Conservation (phyloP, 1,284 basidiomycete genomes). For the Moniliophthora roreri region DNA sequence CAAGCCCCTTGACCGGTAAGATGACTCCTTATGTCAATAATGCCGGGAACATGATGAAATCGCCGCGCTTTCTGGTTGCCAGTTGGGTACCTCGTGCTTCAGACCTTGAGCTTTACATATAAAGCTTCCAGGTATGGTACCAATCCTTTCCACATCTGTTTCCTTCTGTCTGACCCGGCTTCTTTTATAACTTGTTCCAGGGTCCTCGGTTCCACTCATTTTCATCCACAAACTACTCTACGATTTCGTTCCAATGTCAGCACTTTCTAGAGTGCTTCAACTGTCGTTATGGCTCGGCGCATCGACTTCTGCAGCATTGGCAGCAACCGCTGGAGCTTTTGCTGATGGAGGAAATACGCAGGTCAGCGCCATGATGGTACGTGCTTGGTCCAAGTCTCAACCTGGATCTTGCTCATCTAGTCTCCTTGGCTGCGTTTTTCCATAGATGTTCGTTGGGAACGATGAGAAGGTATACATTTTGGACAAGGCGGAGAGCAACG, state of each 20-base stretch:
- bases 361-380: constrained; percentile 68
- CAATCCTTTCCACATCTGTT: too few species aligned
- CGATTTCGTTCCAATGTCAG: not conserved
- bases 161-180: too few species aligned
- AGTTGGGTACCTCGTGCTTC: too few species aligned
- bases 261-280: not conserved
- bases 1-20: too few species aligned
- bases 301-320: constrained; percentile 25
- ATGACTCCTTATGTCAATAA: too few species aligned
- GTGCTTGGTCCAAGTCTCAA: constrained; percentile 20
- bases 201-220: too few species aligned
- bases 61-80: too few species aligned
- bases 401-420: not conserved
- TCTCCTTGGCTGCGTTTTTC: not conserved
- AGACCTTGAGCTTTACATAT: too few species aligned
- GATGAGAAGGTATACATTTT: constrained; percentile 55
- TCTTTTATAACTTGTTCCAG: too few species aligned
- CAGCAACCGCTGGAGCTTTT: constrained; percentile 41
- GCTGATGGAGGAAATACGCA: constrained; percentile 52
- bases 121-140: too few species aligned
- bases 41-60: too few species aligned
- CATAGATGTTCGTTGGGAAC: constrained; percentile 52
- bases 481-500: constrained; percentile 64
- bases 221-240: not conserved
- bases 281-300: constrained; percentile 28